These are phyloP conservation scores for Phialophora tarda DNA, from an alignment of 2,329 filamentous ascomycete genomes.

Conservation along the genomic window DNA sequence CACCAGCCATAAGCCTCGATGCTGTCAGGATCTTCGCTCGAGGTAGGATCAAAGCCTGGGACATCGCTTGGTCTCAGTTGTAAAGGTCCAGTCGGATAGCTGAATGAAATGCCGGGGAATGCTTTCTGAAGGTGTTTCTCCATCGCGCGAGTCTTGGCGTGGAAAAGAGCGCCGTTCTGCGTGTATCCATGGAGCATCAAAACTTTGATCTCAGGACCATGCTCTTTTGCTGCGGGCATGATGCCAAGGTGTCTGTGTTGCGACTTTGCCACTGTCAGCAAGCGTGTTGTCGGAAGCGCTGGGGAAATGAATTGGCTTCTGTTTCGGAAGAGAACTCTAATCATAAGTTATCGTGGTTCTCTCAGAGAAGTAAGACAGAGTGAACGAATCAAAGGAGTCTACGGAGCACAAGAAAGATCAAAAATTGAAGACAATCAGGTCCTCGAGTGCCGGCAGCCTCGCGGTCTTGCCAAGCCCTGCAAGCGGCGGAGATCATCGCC, in stretches of 20 bases:
- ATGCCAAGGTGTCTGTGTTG: constrained; percentile 21
- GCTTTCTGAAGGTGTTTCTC: constrained; percentile 79
- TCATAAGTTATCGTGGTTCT: neutral
- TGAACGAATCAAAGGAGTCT: neutral
- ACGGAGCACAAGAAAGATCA: neutral
- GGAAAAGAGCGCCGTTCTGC: constrained; percentile 85
- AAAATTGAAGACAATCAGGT: neutral
- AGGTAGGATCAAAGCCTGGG: constrained; percentile 66
- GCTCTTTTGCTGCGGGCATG: constrained; percentile 30
- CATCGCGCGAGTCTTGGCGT: constrained; percentile 83
- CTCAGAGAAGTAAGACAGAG: neutral
- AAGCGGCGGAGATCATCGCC: constrained; percentile 1
- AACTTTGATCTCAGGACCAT: constrained; percentile 60
- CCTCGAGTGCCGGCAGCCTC: neutral
- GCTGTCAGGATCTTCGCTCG: constrained; percentile 53
- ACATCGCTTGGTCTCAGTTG: constrained; percentile 69
- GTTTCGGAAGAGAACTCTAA: neutral
- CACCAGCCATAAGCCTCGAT: constrained; percentile 85
- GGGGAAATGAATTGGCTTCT: neutral
- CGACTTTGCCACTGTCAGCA: neutral
- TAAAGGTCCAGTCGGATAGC: constrained; percentile 73
- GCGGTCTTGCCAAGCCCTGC: neutral
- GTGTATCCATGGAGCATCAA: constrained; percentile 88
- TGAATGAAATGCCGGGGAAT: constrained; percentile 66
- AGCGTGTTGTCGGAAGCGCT: neutral